Base-by-base conservation (phyloP, 2,329 filamentous ascomycete species). In the Chrysosphaeria jannelii region DNA sequence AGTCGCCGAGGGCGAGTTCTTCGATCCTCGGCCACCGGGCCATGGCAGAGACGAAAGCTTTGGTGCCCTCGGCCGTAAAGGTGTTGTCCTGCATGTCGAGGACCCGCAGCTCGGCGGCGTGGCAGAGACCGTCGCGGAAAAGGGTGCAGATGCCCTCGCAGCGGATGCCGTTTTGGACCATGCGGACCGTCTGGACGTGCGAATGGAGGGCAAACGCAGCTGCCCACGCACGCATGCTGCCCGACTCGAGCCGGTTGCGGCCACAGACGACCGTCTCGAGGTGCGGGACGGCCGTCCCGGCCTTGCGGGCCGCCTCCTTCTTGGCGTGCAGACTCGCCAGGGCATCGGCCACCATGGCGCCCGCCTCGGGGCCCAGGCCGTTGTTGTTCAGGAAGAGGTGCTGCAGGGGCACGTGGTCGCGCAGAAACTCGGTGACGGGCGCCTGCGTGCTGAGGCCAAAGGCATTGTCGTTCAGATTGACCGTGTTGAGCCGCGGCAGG, bases 321-420 rank as follows among this genome's bases (percentile, higher is more conserved):
- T 75, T 78, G 30, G 57, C 58, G 27, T 89, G 72, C 19, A 97
- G 65, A 31, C 65, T 57, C 11, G 64, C 69, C 25, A 97, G 65
- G 5, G 85, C 74, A 40, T 91, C 67, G 23, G 81, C 85, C 35
- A 97, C 67, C 25, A 85, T 54, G 21, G 74, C 75, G 27, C 85
- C 85, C 7, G 81, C 81, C 30, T 78, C 68, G 12, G 85, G 85
- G 8, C 85, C 85, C 18, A 97, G 62, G 14, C 85, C 85, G 44
- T 97, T 97, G 56, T 97, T 97, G 56, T 93, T 93, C 28, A 97
- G 64, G 46, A 88, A 76, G 14, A 97, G 62, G 45, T 91, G 79
- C 45, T 79, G 78, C 20, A 97, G 65, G 3, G 85, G 81, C 3
- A 72, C 63, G 47, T 93, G 81, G 28, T 67, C 58, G 26, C 72